Evolutionary conservation across 1,284 basidiomycete genomes (phyloP).

Genomic region (Pisolithus thermaeus): DNA sequence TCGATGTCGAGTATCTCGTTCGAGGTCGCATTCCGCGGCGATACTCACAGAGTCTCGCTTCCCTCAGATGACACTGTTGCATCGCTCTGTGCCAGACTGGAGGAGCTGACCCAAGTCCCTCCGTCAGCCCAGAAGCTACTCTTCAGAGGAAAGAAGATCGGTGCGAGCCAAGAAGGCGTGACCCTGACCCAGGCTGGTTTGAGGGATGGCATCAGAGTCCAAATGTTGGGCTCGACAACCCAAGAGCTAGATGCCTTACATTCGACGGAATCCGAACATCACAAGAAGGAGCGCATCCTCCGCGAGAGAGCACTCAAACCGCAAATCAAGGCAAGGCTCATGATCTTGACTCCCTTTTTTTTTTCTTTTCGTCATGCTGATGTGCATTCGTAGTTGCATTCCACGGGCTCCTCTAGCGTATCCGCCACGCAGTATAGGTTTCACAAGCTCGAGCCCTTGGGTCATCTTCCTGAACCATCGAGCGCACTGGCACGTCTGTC

Average conservation of each 20-base stretch:
- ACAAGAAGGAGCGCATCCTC: slow-evolving; percentile 51
- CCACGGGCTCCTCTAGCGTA: slow-evolving; percentile 38
- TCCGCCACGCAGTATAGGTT: slow-evolving; percentile 49
- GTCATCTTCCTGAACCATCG: slow-evolving; percentile 57
- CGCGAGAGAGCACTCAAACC: slow-evolving; percentile 51
- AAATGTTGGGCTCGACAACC: slow-evolving; percentile 59
- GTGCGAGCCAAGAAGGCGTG: slow-evolving; percentile 27
- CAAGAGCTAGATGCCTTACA: slow-evolving; percentile 51
- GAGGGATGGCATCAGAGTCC: slow-evolving; percentile 57
- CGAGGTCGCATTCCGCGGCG: slow-evolving; percentile 45
- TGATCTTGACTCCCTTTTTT: background rate
- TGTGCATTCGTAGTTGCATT: slow-evolving; percentile 39
- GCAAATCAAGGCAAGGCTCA: slow-evolving; percentile 47
- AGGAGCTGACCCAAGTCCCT: slow-evolving; percentile 61
- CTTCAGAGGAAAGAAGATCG: slow-evolving; percentile 59
- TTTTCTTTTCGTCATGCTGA: background rate
- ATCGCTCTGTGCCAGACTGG: slow-evolving; percentile 43
- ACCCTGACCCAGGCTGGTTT: slow-evolving; percentile 51
- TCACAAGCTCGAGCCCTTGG: slow-evolving; percentile 54
- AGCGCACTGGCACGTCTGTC: slow-evolving; percentile 48
- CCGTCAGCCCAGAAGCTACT: slow-evolving; percentile 62
- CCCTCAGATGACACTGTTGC: slow-evolving; percentile 42
- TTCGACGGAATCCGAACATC: slow-evolving; percentile 51
- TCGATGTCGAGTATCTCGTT: slow-evolving; percentile 21
- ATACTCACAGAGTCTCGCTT: slow-evolving; percentile 39